A percentile compares a stretch with the other conserved stretches of the same genome.
Conservation (phyloP, 2,329 filamentous ascomycete genomes). For the Ophiosphaerella narmari region DNA sequence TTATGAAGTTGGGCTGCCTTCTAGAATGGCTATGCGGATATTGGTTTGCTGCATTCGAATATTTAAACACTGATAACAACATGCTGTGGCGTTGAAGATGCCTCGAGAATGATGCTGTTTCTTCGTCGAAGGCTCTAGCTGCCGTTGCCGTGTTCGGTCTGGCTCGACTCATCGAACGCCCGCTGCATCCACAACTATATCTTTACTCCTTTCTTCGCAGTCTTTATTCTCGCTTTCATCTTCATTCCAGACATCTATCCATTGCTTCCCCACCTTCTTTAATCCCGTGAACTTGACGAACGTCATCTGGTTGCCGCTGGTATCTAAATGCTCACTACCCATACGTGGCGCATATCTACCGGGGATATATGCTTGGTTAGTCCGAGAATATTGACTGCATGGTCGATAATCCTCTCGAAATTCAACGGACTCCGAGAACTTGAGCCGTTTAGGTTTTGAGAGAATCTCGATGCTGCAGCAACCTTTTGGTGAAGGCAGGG, state of each 20-base stretch:
- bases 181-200: background rate
- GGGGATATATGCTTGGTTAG: slow-evolving; percentile 23
- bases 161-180: background rate
- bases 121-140: slow-evolving; percentile 10
- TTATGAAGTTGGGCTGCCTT: too few relatives aligned
- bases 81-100: background rate
- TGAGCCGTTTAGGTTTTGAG: slow-evolving; percentile 20
- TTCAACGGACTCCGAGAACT: slow-evolving; percentile 23
- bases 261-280: slow-evolving; percentile 25
- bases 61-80: background rate
- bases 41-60: background rate
- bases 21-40: background rate
- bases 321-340: slow-evolving; percentile 32
- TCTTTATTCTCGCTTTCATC: slow-evolving; percentile 14
- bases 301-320: slow-evolving; percentile 25
- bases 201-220: slow-evolving; percentile 1
- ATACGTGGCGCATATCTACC: slow-evolving; percentile 33
- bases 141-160: slow-evolving; percentile 7
- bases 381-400: slow-evolving; percentile 19
- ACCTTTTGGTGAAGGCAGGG: background rate
- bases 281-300: slow-evolving; percentile 31
- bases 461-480: background rate
- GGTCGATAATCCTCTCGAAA: slow-evolving; percentile 23
- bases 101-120: slow-evolving; percentile 2
- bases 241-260: slow-evolving; percentile 25